Percentiles rank a stretch among this genome's conserved stretches.
Evolutionary conservation across 2,329 filamentous ascomycete species (phyloP).

Genomic region (Trichothecium sympodiale): DNA sequence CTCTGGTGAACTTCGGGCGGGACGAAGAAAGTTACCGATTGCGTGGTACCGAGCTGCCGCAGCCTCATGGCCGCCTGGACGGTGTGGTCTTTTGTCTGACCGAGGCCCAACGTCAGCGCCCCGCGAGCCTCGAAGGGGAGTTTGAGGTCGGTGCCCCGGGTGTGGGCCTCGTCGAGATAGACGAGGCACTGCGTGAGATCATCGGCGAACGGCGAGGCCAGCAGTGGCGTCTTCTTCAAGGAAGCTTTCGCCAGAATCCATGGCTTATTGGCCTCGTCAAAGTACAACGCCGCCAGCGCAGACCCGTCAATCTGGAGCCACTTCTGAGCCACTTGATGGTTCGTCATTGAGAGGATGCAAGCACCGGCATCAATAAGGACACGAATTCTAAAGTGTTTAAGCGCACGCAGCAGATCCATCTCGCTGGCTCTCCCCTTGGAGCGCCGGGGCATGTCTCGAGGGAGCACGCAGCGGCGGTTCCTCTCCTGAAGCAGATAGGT

Average conservation of each 20-base stretch:
- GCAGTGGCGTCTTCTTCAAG: constrained; percentile 35
- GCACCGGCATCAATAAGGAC: constrained; percentile 56
- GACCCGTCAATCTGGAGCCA: constrained; percentile 38
- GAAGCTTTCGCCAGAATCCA: constrained; percentile 11
- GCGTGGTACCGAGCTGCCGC: constrained; percentile 43
- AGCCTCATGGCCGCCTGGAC: constrained; percentile 58
- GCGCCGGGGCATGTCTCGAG: constrained; percentile 18
- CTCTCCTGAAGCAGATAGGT: constrained; percentile 41
- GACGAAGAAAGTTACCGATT: constrained; percentile 43
- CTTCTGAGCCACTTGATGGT: constrained; percentile 30
- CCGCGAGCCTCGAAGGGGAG: constrained; percentile 34
- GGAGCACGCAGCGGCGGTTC: constrained; percentile 33
- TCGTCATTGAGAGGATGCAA: constrained; percentile 51
- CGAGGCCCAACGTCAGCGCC: constrained; percentile 44
- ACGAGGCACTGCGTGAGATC: constrained; percentile 39
- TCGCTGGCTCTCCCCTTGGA: constrained; percentile 30
- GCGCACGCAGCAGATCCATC: constrained; percentile 25
- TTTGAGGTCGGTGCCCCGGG: constrained; percentile 48
- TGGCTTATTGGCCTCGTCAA: constrained; percentile 23
- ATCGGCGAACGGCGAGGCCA: constrained; percentile 43
- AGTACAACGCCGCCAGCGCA: constrained; percentile 42
- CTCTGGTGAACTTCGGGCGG: constrained; percentile 52
- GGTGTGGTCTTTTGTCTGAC: constrained; percentile 48
- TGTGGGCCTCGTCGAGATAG: constrained; percentile 51
- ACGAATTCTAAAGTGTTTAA: constrained; percentile 27